Evolutionary conservation across 805 yeast species (phyloP).

Genomic region (Lipomyces sp.): DNA sequence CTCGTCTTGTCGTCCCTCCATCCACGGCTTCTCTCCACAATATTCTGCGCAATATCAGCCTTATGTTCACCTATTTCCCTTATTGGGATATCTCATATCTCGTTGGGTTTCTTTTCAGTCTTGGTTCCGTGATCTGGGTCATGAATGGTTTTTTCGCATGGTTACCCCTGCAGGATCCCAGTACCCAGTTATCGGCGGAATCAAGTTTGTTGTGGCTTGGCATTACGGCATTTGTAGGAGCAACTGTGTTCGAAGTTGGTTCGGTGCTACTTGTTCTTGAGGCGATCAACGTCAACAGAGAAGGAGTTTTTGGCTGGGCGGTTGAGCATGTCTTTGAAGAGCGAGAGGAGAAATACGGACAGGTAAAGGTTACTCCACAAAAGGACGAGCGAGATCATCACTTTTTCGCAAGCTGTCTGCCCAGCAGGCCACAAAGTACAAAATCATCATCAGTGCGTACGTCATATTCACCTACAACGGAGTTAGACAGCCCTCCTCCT

Average conservation of each 20-base stretch:
- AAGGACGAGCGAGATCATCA: background rate
- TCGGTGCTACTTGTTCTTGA: background rate
- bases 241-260: background rate
- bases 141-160: background rate
- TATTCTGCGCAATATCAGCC: background rate
- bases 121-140: slow-evolving; percentile 1
- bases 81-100: background rate
- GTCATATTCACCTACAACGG: background rate
- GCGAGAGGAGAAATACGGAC: background rate
- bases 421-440: too few relatives aligned
- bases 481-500: background rate
- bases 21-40: background rate
- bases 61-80: background rate
- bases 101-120: background rate
- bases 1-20: background rate
- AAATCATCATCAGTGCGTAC: background rate
- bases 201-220: background rate
- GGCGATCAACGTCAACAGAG: background rate
- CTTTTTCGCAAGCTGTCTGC: background rate
- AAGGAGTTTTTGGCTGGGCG: background rate
- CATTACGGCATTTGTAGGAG: background rate
- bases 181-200: too few relatives aligned
- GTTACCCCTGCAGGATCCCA: background rate
- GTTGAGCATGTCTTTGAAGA: background rate
- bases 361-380: background rate